phyloP scores from a whole-genome alignment of 1,139 yeast genomes.

The Nakaseomyces delphensis region DNA sequence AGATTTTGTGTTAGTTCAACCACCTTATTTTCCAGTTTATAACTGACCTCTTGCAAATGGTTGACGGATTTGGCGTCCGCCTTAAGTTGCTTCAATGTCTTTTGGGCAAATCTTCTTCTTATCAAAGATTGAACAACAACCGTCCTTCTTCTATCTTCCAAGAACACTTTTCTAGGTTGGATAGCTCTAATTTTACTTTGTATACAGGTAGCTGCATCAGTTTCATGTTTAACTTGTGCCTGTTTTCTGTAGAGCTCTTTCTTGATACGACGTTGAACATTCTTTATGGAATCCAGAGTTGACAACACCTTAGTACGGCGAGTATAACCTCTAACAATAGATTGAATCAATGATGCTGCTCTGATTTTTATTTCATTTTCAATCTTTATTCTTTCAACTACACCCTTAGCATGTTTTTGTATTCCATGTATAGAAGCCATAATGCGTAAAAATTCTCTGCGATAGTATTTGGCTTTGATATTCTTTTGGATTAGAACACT shows the following conservation, averaged over 20 bases:
- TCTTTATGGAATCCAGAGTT: constrained; percentile 46
- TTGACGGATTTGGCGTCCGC: constrained; percentile 86
- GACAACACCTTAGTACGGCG: constrained; percentile 42
- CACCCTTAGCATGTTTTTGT: constrained; percentile 62
- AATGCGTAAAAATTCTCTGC: constrained; percentile 50
- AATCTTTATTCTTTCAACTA: constrained; percentile 47
- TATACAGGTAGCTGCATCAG: constrained; percentile 56
- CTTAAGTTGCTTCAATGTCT: constrained; percentile 54
- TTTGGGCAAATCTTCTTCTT: constrained; percentile 67
- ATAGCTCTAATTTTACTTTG: constrained; percentile 42
- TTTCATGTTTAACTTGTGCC: constrained; percentile 42
- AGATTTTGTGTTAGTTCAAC: constrained; percentile 84
- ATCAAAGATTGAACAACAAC: constrained; percentile 67
- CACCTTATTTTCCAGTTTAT: constrained; percentile 89
- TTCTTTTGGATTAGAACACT: constrained; percentile 85
- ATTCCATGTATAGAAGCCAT: constrained; percentile 46
- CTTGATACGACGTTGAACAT: constrained; percentile 63
- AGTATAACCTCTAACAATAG: constrained; percentile 57
- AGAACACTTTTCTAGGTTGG: constrained; percentile 25
- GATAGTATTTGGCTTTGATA: constrained; percentile 57
- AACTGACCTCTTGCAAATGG: constrained; percentile 84
- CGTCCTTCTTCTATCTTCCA: constrained; percentile 39
- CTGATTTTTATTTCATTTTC: constrained; percentile 49
- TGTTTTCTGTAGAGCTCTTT: constrained; percentile 55
- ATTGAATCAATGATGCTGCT: constrained; percentile 71